Conservation (phyloP, 1,284 basidiomycete genomes). For the Bjerkandera adusta region DNA sequence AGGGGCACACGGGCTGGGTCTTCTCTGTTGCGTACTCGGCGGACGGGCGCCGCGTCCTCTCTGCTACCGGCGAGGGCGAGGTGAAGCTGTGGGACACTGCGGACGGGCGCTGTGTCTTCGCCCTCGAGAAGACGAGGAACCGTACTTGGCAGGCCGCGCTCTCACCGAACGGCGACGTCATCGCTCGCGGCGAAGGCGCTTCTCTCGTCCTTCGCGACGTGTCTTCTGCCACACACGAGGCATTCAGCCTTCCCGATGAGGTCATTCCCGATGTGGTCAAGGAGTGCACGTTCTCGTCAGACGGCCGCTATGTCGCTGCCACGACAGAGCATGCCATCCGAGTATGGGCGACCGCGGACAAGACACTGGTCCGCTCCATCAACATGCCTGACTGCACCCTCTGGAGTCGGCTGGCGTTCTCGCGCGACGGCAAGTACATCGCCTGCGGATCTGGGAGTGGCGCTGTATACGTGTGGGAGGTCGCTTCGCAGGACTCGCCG, state of each 20-base stretch:
- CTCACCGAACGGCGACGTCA: constrained; percentile 19
- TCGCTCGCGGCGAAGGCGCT: constrained; percentile 19
- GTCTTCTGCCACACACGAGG: constrained; percentile 1
- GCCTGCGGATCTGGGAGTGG: constrained; percentile 13
- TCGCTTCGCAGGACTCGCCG: constrained; percentile 2
- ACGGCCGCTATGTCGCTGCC: too few species aligned
- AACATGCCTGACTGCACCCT: too few species aligned
- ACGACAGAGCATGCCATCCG: too few species aligned
- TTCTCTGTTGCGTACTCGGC: constrained; percentile 17
- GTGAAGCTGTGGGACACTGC: constrained; percentile 20
- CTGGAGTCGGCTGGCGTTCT: too few species aligned
- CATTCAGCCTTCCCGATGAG: too few species aligned
- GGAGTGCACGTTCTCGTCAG: too few species aligned
- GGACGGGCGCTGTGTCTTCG: constrained; percentile 13
- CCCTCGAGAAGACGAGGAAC: constrained; percentile 15
- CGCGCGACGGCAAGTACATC: constrained; percentile 13
- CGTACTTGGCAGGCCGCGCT: constrained; percentile 14
- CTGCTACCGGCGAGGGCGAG: constrained; percentile 16
- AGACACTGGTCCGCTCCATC: constrained; percentile 5
- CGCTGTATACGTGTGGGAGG: constrained; percentile 16
- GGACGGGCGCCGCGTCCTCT: constrained; percentile 16
- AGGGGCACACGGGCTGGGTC: constrained; percentile 14
- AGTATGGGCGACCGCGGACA: background rate
- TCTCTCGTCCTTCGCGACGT: constrained; percentile 13
- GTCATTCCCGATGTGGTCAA: too few species aligned